Base-by-base conservation (phyloP, 768 basidiomycete genomes). In the Lactifluus echinatus region DNA sequence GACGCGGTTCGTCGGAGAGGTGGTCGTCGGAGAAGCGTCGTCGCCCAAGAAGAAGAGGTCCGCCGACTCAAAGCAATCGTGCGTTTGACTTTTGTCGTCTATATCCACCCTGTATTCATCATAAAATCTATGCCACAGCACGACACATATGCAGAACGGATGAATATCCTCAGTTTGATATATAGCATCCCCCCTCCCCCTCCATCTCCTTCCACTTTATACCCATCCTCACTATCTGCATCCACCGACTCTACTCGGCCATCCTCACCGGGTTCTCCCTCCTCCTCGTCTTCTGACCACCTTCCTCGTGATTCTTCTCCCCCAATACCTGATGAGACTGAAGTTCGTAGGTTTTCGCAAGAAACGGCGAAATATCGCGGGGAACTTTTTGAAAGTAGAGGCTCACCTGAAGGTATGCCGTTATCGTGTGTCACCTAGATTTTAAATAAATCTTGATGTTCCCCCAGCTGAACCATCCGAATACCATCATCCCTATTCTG, bases 91-190 rank as follows among this genome's bases (percentile, higher is more conserved):
- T 24, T 23, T 47, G 17, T 34, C 48, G n/a, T 39, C 10, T 15
- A 12, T 46, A 21, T 31, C 28, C 23, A 2, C 15, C 24, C 14
- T 48, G 17, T 48, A 34, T 45, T 53, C 19, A 52, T 33, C 24
- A 8, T 39, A 36, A 29, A 65, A 59, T 19, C 45, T 50, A 48
- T 21, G 50, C 17, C 48, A 15, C 69, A 93, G 92, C 93, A 94
- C 68, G 93, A 95, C 70, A 94, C 93, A 8, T 95, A 95, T 70
- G 90, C 89, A 57, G 90, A 95, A 70, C 82, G 93, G 50, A 92
- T 95, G 87, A 87, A 89, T 66, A 93, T 94, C 66, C 79, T 95
- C 54, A 89, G 87, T 65, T 78, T 89, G 62, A 91, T 92, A 61
- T 93, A 93, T 74, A 86, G 83, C 69, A 90, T 93, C 69, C 87